Percentiles rank a stretch among this genome's conserved stretches.
Evolutionary conservation across 2,329 filamentous ascomycete genomes (phyloP).

Genomic region (Macrophomina phaseolina): DNA sequence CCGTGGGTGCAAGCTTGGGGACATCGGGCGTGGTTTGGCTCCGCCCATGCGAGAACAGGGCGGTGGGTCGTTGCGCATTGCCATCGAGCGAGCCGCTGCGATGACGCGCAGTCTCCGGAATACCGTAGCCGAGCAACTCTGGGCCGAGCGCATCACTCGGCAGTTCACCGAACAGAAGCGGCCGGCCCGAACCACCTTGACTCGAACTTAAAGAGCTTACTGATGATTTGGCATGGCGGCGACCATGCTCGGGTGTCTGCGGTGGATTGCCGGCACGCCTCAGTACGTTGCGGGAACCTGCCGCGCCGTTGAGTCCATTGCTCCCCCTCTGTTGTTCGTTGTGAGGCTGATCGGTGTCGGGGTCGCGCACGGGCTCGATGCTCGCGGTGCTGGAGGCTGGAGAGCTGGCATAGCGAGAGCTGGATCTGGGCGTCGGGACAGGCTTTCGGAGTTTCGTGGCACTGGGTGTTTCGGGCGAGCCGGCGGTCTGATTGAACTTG

Average conservation of each 20-base stretch:
- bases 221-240: constrained; percentile 21
- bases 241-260: constrained; percentile 14
- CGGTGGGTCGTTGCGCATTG: constrained; percentile 21
- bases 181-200: constrained; percentile 16
- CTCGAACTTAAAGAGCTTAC: constrained; percentile 25
- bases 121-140: constrained; percentile 17
- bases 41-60: constrained; percentile 22
- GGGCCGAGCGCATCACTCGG: constrained; percentile 6
- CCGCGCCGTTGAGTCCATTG: constrained; percentile 22
- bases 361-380: constrained; percentile 13
- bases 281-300: constrained; percentile 21
- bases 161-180: constrained; percentile 27
- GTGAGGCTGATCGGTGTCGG: background rate
- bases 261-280: constrained; percentile 22
- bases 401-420: constrained; percentile 36
- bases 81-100: constrained; percentile 26
- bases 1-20: constrained; percentile 5
- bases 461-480: constrained; percentile 38
- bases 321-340: constrained; percentile 17
- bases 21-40: constrained; percentile 22
- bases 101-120: constrained; percentile 17
- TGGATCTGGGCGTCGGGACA: constrained; percentile 35
- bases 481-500: constrained; percentile 41
- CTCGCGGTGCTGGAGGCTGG: constrained; percentile 15
- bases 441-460: constrained; percentile 33